Conservation (phyloP, 495 filamentous ascomycete species). For the Schizothecium vesticola region DNA sequence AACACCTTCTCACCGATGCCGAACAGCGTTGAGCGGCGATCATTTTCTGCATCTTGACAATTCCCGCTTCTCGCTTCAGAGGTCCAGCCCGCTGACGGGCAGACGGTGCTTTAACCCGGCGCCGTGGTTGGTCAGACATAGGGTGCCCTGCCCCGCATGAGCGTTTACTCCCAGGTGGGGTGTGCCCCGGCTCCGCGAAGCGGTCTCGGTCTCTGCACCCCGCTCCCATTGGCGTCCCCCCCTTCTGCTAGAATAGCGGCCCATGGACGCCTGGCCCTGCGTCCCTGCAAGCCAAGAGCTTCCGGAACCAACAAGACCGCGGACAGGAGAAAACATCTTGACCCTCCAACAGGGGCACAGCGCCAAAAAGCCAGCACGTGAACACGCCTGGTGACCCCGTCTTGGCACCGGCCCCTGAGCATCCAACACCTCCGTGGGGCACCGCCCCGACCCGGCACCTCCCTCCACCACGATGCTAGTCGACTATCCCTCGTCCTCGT, state of each 20-base stretch:
- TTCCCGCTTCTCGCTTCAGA: neutral
- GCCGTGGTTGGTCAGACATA: neutral
- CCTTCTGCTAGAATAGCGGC: too few species aligned
- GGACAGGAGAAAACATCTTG: too few species aligned
- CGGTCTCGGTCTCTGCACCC: neutral
- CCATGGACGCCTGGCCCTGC: neutral
- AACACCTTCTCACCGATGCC: neutral
- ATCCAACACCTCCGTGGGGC: neutral
- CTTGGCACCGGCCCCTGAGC: neutral
- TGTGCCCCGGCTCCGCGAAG: neutral
- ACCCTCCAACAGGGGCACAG: neutral
- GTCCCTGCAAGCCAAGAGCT: neutral
- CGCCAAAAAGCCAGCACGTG: neutral
- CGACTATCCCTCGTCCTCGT: constrained; percentile 63
- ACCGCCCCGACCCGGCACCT: neutral
- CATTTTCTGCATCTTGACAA: neutral
- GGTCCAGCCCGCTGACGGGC: neutral
- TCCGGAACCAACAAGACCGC: neutral
- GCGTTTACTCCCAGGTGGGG: neutral
- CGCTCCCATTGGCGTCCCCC: neutral
- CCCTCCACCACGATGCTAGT: constrained; percentile 47
- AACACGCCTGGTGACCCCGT: neutral
- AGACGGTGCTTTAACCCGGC: neutral
- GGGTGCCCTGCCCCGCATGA: neutral
- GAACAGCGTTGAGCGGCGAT: neutral